Conservation (phyloP, 352 stramenopile genomes). For the Blastocystis sp. region DNA sequence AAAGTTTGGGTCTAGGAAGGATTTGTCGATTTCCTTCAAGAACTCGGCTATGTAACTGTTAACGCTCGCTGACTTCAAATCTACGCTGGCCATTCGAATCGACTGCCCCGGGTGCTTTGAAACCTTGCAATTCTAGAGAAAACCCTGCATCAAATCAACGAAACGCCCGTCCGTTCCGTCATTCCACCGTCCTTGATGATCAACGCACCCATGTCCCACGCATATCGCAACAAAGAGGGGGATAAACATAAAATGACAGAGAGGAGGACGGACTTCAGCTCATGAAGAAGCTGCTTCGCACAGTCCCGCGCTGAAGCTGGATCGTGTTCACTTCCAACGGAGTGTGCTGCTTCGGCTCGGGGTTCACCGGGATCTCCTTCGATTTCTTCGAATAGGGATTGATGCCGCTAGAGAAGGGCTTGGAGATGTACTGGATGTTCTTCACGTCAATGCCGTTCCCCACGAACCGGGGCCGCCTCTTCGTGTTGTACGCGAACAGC, state of each 20-base stretch:
- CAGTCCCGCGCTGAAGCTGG: background rate
- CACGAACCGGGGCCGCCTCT: slow-evolving; percentile 4
- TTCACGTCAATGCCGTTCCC: slow-evolving; percentile 50
- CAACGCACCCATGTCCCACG: no score
- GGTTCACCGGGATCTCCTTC: background rate
- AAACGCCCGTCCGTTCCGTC: background rate
- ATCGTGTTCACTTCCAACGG: slow-evolving; percentile 20
- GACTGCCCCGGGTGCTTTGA: background rate
- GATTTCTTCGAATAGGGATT: slow-evolving; percentile 62
- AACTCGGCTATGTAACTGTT: slow-evolving; percentile 59
- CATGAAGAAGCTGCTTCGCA: slow-evolving; percentile 57
- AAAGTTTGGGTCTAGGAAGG: slow-evolving; percentile 57
- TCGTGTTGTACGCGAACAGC: slow-evolving; percentile 31
- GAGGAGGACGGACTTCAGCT: background rate
- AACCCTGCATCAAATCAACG: background rate
- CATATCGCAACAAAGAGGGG: no score
- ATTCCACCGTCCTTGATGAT: background rate
- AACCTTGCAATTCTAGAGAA: background rate
- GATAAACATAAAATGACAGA: background rate
- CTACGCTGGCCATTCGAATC: slow-evolving; percentile 6
- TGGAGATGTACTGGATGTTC: slow-evolving; percentile 42
- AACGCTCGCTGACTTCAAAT: slow-evolving; percentile 41
- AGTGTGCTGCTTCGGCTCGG: background rate
- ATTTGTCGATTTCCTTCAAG: slow-evolving; percentile 47
- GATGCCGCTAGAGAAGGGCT: slow-evolving; percentile 35